Percentiles rank a stretch among this genome's conserved stretches.
Conservation (phyloP, 2,329 filamentous ascomycete genomes). For the Trichophyton mentagrophytes region DNA sequence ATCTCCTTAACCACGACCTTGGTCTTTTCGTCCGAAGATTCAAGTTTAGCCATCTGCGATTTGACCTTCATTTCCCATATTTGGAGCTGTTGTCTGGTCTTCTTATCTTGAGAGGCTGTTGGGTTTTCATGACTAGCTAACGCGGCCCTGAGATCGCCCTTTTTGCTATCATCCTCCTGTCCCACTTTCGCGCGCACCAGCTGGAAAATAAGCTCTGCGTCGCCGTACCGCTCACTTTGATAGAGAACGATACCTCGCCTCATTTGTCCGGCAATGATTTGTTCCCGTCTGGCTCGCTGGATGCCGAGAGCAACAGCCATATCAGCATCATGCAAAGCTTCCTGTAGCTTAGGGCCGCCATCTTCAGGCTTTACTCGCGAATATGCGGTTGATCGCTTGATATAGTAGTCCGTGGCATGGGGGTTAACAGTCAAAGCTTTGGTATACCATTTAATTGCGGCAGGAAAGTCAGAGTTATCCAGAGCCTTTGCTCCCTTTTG, state of each 20-base stretch:
- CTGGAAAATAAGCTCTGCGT: constrained; percentile 60
- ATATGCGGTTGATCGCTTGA: constrained; percentile 69
- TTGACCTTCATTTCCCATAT: constrained; percentile 49
- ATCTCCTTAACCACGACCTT: constrained; percentile 40
- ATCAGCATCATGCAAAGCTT: constrained; percentile 58
- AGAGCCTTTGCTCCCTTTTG: constrained; percentile 50
- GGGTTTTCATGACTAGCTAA: constrained; percentile 6
- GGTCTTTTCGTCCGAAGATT: constrained; percentile 37
- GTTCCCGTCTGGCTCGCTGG: constrained; percentile 58
- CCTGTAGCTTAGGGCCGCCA: constrained; percentile 26
- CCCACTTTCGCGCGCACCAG: constrained; percentile 41
- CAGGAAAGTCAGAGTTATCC: constrained; percentile 48
- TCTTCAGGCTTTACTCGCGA: constrained; percentile 46
- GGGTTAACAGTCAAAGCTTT: constrained; percentile 50
- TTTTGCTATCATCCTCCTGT: constrained; percentile 10
- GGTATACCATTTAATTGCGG: constrained; percentile 57
- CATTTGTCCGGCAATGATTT: constrained; percentile 70
- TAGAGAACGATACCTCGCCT: constrained; percentile 64
- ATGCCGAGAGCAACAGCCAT: constrained; percentile 49
- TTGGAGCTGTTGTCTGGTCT: constrained; percentile 25
- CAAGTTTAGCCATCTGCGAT: constrained; percentile 38
- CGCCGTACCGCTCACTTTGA: constrained; percentile 56
- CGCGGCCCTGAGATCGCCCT: constrained; percentile 21
- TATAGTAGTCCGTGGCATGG: constrained; percentile 62
- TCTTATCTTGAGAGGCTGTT: constrained; percentile 7